Base-by-base conservation (phyloP, 768 basidiomycete genomes). In the Suillus discolor region DNA sequence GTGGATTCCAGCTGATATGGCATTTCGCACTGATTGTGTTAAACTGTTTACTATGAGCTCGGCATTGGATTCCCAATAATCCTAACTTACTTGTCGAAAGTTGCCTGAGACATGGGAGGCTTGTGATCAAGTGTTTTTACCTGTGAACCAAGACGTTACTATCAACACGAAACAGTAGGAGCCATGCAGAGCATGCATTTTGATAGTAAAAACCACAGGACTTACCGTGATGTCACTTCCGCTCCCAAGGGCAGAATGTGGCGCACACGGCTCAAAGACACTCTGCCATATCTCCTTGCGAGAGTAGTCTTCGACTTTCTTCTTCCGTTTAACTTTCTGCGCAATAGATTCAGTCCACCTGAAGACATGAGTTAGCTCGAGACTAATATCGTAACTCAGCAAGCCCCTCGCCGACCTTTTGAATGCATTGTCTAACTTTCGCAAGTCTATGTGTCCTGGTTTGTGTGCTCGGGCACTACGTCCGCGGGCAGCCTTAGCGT, bases 311-410 rank as follows among this genome's bases (percentile, higher is more conserved):
- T 86, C 82, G 18, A 82, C 81, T 69, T 89, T 92, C 82, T 88
- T 90, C 79, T 91, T 92, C 64, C 90, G 85, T 70, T 90, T 91
- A 61, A 95, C 87, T 77, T 91, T 92, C 78, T 93, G 89, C 1
- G 93, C 89, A 70, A 95, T 94, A 62, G 89, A 90, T 71, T 91
- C 88, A 15, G 93, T 94, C 93, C 93, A 95, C 73, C 91, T 92
- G 64, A 18, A 45, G 47, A 67, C 31, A 25, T 51, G 13, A 62
- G 53, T 12, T 47, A 59, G 57, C 39, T 55, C 62, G 60, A 47
- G 42, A 39, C 36, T 61, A 15, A 25, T 6, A 23, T 62, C 42
- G 49, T n/a, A 57, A 39, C 62, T 11, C 28, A 49, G 49, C 39
- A 31, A 47, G 38, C 65, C 25, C 25, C 39, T 12, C 54, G 51